A percentile compares a stretch with the other conserved stretches of the same genome.
phyloP scores from a whole-genome alignment of 148 eudicot species.

The Rhododendron vialii region DNA sequence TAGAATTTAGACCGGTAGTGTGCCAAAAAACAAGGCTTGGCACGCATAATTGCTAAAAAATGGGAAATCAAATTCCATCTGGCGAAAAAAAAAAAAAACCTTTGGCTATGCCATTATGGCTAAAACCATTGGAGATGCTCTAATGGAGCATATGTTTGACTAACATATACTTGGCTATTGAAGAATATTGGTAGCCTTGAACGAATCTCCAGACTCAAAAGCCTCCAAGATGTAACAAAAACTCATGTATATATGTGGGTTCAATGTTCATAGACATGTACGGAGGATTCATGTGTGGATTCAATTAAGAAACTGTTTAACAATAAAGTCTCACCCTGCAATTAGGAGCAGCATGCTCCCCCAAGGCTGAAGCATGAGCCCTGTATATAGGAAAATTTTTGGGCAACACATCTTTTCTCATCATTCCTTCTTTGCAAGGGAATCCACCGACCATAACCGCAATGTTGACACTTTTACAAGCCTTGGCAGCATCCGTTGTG shows the following conservation, averaged over 20 bases:
- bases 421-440: slow-evolving; percentile 63
- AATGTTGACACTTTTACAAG: slow-evolving; percentile 58
- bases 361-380: slow-evolving; percentile 65
- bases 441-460: slow-evolving; percentile 75
- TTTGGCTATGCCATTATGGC: background rate
- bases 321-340: slow-evolving; percentile 46
- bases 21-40: background rate
- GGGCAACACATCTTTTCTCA: slow-evolving; percentile 60
- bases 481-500: slow-evolving; percentile 65
- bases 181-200: background rate
- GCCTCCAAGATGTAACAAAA: background rate
- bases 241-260: background rate
- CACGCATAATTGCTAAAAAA: background rate
- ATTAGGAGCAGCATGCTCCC: slow-evolving; percentile 51
- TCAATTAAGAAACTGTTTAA: background rate
- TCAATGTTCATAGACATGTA: background rate
- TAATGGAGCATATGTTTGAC: background rate
- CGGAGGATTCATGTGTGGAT: background rate
- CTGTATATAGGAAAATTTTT: slow-evolving; percentile 66
- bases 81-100: background rate
- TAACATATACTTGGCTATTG: background rate
- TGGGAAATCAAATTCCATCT: background rate
- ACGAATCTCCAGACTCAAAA: background rate
- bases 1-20: background rate
- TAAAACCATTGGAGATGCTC: background rate